These are phyloP conservation scores for Fusarium proliferatum DNA, from an alignment of 2,329 filamentous ascomycete genomes.

Conservation along the genomic window DNA sequence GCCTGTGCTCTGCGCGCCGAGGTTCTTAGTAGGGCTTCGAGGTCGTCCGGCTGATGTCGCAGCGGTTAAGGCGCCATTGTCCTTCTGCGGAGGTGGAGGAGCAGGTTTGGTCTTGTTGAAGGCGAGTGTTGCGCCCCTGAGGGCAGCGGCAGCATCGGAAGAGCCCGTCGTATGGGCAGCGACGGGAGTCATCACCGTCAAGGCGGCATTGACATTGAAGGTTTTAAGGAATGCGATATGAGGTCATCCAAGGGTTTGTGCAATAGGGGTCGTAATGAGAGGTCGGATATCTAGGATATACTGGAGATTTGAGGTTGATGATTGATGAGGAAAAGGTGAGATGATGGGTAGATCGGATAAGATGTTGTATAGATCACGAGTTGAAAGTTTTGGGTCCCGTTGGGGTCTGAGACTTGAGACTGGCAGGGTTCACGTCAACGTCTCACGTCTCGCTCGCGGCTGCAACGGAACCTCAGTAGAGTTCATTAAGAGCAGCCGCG, in stretches of 20 bases:
- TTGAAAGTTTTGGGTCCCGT: neutral
- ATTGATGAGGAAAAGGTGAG: neutral
- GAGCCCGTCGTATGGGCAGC: constrained; percentile 46
- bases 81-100: constrained; percentile 39
- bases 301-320: neutral
- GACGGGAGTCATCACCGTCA: constrained; percentile 51
- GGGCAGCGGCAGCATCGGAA: constrained; percentile 57
- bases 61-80: constrained; percentile 58
- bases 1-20: constrained; percentile 55
- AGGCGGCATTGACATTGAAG: constrained; percentile 31
- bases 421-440: constrained; percentile 19
- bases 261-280: neutral
- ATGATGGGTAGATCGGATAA: neutral
- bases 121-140: constrained; percentile 66
- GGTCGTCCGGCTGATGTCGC: constrained; percentile 54
- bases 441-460: constrained; percentile 22
- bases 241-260: constrained; percentile 25
- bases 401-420: neutral
- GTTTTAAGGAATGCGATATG: constrained; percentile 17
- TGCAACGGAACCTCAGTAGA: constrained; percentile 20
- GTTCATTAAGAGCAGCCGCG: neutral
- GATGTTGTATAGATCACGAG: constrained; percentile 8
- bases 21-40: constrained; percentile 38
- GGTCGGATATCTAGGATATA: neutral
- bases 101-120: constrained; percentile 57